Evolutionary conservation across 2,329 filamentous ascomycete species (phyloP).

Genomic region (Cytospora mali): DNA sequence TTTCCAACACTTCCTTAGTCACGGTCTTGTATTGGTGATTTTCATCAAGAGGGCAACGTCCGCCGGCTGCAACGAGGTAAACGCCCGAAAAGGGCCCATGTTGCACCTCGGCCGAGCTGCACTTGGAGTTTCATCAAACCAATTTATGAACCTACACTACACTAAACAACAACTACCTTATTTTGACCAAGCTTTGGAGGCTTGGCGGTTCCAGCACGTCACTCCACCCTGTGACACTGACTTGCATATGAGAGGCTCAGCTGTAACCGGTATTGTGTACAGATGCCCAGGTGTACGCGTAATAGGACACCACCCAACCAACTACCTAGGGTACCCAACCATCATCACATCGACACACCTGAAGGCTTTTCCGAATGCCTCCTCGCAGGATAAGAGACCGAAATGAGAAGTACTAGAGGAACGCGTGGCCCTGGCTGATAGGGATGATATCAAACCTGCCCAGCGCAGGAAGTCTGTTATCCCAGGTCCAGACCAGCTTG

Average conservation of each 20-base stretch:
- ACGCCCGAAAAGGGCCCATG: not conserved
- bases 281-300: not conserved
- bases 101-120: not conserved
- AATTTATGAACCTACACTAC: too few relatives aligned
- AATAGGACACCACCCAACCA: not conserved
- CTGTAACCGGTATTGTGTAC: not conserved
- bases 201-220: not conserved
- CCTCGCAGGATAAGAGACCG: not conserved
- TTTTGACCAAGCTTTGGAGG: not conserved
- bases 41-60: too few relatives aligned
- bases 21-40: not conserved
- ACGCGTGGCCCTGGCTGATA: not conserved
- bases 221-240: not conserved
- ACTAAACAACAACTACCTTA: too few relatives aligned
- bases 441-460: not conserved
- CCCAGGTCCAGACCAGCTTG: not conserved
- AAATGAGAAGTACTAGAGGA: not conserved
- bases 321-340: not conserved
- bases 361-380: not conserved
- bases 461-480: not conserved
- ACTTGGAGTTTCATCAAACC: not conserved
- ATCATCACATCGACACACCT: not conserved
- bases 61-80: not conserved
- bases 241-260: not conserved
- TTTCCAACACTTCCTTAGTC: conserved; percentile 14